Conservation (phyloP, 305 asterid genomes). For the Petunia hybrid region DNA sequence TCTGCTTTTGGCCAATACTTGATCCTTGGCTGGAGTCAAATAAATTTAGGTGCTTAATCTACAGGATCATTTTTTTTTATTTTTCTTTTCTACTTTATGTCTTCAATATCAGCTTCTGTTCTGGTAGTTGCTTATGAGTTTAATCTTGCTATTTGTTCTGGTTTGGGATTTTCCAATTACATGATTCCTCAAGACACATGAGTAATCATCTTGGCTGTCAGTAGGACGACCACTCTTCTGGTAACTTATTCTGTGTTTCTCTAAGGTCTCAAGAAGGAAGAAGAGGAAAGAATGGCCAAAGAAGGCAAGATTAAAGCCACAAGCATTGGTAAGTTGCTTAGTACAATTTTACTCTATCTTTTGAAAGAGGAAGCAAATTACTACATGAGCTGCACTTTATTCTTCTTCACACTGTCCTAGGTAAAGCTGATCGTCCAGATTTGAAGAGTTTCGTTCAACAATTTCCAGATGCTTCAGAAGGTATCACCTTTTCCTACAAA, state of each 20-base stretch:
- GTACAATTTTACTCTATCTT: conserved; percentile 16
- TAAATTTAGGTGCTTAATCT: background rate
- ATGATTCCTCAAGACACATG: background rate
- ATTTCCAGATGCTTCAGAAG: conserved; percentile 75
- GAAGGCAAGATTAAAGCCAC: conserved; percentile 55
- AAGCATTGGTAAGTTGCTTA: conserved; percentile 56
- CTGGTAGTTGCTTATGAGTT: conserved; percentile 1
- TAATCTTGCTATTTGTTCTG: background rate
- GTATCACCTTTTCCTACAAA: conserved; percentile 44
- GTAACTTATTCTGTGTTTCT: conserved; percentile 24
- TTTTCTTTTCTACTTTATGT: background rate
- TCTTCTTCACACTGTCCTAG: conserved; percentile 43
- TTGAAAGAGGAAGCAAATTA: conserved; percentile 23
- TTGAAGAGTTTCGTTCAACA: conserved; percentile 73
- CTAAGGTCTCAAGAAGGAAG: conserved; percentile 87
- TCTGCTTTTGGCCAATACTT: conserved; percentile 5
- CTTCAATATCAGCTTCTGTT: background rate
- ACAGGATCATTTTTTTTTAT: background rate
- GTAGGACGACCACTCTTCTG: background rate
- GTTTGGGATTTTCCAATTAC: background rate
- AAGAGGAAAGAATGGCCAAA: conserved; percentile 77
- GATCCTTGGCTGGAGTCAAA: background rate
- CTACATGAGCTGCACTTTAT: conserved; percentile 29
- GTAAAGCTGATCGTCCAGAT: conserved; percentile 80
- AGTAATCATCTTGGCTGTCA: background rate